A percentile compares a stretch with the other conserved stretches of the same genome.
Conservation (phyloP, 2,329 filamentous ascomycete genomes). For the Scedosporium apiospermum region DNA sequence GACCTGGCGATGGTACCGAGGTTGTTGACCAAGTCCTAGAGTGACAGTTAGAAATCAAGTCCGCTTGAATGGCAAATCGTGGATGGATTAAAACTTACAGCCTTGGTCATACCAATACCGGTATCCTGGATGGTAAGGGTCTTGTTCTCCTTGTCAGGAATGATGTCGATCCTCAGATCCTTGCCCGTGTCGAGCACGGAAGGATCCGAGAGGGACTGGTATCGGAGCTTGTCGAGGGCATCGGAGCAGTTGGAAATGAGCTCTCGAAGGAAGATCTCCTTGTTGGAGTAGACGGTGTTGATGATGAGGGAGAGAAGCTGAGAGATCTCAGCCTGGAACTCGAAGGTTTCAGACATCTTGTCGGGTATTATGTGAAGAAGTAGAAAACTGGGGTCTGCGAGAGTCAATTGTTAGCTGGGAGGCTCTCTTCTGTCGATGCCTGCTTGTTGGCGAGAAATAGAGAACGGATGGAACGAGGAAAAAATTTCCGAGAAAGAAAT, state of each 20-base stretch:
- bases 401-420: neutral
- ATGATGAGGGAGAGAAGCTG: constrained; percentile 99
- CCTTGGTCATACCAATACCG: constrained; percentile 99
- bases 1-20: constrained; percentile 98
- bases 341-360: constrained; percentile 72
- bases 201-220: constrained; percentile 94
- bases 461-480: neutral
- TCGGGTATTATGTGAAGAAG: constrained; percentile 6
- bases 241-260: constrained; percentile 97
- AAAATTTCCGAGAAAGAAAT: neutral
- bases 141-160: constrained; percentile 95
- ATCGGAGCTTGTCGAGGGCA: constrained; percentile 99
- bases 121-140: constrained; percentile 95
- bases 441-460: neutral
- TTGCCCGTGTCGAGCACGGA: constrained; percentile 96
- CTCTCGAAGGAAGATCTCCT: constrained; percentile 99
- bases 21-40: constrained; percentile 96
- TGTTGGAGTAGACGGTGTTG: constrained; percentile 99
- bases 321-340: constrained; percentile 99
- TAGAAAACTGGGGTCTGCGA: constrained; percentile 5
- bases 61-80: constrained; percentile 1
- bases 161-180: constrained; percentile 98
- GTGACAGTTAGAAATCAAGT: constrained; percentile 24
- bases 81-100: constrained; percentile 52
- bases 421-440: neutral